A percentile compares a stretch with the other conserved stretches of the same genome.
phyloP scores from a whole-genome alignment of 2,329 filamentous ascomycete genomes.

The Sarocladiaceae sp. region DNA sequence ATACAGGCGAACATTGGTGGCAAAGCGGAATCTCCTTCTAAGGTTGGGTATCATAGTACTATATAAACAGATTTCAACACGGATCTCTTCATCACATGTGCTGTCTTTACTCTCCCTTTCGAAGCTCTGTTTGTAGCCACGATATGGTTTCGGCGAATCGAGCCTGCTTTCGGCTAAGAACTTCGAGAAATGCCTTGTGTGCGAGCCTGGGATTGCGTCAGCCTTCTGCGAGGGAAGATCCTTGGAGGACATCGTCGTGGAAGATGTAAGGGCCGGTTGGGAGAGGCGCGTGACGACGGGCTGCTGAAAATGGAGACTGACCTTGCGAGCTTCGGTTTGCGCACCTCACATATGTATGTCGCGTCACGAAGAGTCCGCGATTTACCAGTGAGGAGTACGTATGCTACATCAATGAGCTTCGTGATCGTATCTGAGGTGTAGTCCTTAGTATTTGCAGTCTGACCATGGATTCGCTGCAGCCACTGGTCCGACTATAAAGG shows the following conservation, averaged over 20 bases:
- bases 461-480: too few relatives aligned
- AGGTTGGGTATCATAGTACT: not conserved
- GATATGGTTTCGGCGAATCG: conserved; percentile 58
- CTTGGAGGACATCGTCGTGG: too few relatives aligned
- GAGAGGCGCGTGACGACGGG: too few relatives aligned
- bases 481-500: too few relatives aligned
- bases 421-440: conserved; percentile 53
- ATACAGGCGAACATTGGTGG: conserved; percentile 61
- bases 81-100: not conserved
- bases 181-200: conserved; percentile 63
- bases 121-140: conserved; percentile 53
- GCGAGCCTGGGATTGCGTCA: conserved; percentile 49
- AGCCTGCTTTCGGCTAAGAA: conserved; percentile 69
- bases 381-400: conserved; percentile 57
- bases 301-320: too few relatives aligned
- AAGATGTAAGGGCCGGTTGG: too few relatives aligned
- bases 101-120: not conserved
- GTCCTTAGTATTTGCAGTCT: too few relatives aligned
- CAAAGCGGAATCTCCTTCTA: conserved; percentile 32
- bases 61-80: not conserved
- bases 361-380: conserved; percentile 40
- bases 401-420: conserved; percentile 62
- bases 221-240: not conserved
- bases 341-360: conserved; percentile 55
- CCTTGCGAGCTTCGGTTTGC: conserved; percentile 57